Conservation (phyloP, 2,329 filamentous ascomycete genomes). For the Colletotrichum sidae region DNA sequence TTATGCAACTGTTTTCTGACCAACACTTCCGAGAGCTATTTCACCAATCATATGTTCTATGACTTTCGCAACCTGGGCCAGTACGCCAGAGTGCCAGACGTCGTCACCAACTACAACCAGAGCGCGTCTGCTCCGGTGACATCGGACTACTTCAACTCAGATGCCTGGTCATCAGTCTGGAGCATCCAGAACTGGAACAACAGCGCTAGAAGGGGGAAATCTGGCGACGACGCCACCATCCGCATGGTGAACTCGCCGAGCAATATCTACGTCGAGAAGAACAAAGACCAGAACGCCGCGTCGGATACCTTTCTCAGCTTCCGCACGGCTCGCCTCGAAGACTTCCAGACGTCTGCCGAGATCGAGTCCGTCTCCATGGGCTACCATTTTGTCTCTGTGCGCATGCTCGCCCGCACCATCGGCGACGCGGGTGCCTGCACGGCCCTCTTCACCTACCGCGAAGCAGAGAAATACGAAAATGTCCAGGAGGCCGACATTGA, state of each 20-base stretch:
- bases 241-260: conserved; percentile 55
- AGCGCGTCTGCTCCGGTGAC: conserved; percentile 46
- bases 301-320: conserved; percentile 60
- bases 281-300: conserved; percentile 46
- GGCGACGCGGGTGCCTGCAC: conserved; percentile 62
- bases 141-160: conserved; percentile 53
- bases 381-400: conserved; percentile 57
- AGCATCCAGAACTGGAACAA: conserved; percentile 56
- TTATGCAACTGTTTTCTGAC: conserved; percentile 61
- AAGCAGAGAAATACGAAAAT: conserved; percentile 47
- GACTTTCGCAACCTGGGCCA: conserved; percentile 59
- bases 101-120: conserved; percentile 44
- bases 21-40: conserved; percentile 59
- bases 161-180: conserved; percentile 52
- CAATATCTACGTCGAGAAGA: conserved; percentile 60
- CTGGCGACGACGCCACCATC: conserved; percentile 44
- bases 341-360: conserved; percentile 61
- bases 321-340: conserved; percentile 56
- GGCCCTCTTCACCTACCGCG: conserved; percentile 65
- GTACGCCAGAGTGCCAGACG: conserved; percentile 51
- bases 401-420: conserved; percentile 63
- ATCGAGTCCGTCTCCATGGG: conserved; percentile 53
- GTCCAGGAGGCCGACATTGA: conserved; percentile 67
- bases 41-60: conserved; percentile 59
- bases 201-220: conserved; percentile 34